A percentile compares a stretch with the other conserved stretches of the same genome.
Conservation (phyloP, 2,329 filamentous ascomycete species). For the Immersiporthe knoxdaviesiana region DNA sequence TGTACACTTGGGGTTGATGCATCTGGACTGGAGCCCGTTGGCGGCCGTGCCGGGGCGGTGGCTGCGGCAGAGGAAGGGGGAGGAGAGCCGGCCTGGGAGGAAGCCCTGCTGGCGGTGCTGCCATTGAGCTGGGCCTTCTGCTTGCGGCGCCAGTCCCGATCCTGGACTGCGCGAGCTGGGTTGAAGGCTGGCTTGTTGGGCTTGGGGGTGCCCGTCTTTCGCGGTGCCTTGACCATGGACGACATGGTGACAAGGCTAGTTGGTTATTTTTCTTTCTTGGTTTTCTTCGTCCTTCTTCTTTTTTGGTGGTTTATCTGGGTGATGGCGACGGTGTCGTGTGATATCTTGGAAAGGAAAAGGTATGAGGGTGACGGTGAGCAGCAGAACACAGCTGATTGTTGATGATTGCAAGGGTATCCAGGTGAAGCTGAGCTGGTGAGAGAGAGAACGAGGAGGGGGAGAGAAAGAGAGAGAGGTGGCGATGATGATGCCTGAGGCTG, state of each 20-base stretch:
- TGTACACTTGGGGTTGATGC: constrained; percentile 63
- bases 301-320: not conserved
- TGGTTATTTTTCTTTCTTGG: not conserved
- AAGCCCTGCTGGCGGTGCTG: constrained; percentile 29
- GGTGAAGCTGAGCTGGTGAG: not conserved
- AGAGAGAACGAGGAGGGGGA: too few species aligned
- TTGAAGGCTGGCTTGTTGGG: constrained; percentile 50
- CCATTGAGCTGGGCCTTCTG: constrained; percentile 38
- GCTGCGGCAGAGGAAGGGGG: constrained; percentile 36
- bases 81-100: constrained; percentile 35
- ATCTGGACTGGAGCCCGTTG: constrained; percentile 40
- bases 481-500: not conserved
- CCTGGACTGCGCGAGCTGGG: constrained; percentile 55
- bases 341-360: not conserved
- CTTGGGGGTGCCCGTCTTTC: constrained; percentile 40
- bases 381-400: not conserved
- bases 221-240: constrained; percentile 47
- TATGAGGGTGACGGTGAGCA: not conserved
- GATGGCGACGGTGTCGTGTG: not conserved
- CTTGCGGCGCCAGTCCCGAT: constrained; percentile 51
- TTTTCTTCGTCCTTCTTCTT: too few species aligned
- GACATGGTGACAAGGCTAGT: constrained; percentile 44
- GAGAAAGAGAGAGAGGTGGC: not conserved
- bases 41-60: constrained; percentile 31
- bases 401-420: not conserved